phyloP scores from a whole-genome alignment of 805 yeast genomes.

The Cyberlindnera euphorbiiphila region DNA sequence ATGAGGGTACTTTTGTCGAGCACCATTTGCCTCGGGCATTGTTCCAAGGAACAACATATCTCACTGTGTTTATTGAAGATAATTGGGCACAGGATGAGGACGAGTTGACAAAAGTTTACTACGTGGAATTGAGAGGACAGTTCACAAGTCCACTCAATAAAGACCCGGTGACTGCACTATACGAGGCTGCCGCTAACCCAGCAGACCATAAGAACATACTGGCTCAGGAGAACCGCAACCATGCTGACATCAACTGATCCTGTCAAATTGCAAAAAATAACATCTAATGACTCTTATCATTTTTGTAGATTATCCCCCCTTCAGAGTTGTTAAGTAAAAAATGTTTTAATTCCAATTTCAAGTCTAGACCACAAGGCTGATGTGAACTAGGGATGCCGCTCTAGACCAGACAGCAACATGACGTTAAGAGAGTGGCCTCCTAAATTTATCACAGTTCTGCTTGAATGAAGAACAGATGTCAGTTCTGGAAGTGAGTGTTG shows the following conservation, averaged over 20 bases:
- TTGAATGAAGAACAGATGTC: too few relatives aligned
- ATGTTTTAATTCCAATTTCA: too few relatives aligned
- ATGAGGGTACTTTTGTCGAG: conserved; percentile 61
- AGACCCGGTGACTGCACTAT: conserved; percentile 73
- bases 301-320: too few relatives aligned
- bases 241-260: conserved; percentile 15
- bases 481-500: too few relatives aligned
- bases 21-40: conserved; percentile 72
- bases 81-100: conserved; percentile 63
- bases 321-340: too few relatives aligned
- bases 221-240: conserved; percentile 19
- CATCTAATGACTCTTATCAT: too few relatives aligned
- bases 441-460: too few relatives aligned
- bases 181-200: conserved; percentile 92
- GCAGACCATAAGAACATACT: conserved; percentile 62
- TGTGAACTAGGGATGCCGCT: too few relatives aligned
- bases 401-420: too few relatives aligned
- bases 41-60: conserved; percentile 64
- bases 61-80: conserved; percentile 65
- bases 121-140: conserved; percentile 79
- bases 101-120: conserved; percentile 55
- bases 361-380: too few relatives aligned
- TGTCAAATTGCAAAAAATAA: too few relatives aligned
- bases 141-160: conserved; percentile 44
- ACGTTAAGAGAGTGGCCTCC: too few relatives aligned